phyloP scores from a whole-genome alignment of 192 early-diverging fungal genomes.

The Linnemannia exigua region DNA sequence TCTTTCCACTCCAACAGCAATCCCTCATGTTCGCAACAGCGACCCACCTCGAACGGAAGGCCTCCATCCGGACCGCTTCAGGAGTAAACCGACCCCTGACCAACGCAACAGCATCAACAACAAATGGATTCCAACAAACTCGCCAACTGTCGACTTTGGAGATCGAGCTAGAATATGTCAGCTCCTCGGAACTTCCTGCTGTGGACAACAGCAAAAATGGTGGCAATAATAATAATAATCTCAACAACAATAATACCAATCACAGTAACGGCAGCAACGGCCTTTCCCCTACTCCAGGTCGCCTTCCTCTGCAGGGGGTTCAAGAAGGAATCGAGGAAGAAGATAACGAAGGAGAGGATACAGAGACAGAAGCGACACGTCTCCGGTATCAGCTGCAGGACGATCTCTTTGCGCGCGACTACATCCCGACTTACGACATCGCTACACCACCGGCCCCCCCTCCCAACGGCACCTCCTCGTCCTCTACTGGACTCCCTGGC shows the following conservation, averaged over 20 bases:
- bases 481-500: not conserved
- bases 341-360: not conserved
- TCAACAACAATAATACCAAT: not conserved
- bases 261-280: not conserved
- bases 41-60: not conserved
- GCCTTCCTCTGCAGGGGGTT: not conserved
- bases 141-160: conserved; percentile 4
- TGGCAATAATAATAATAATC: not conserved
- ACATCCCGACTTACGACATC: not conserved
- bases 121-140: not conserved
- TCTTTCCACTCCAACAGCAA: not conserved
- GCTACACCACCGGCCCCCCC: not conserved
- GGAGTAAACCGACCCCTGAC: not conserved
- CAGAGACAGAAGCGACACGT: not conserved
- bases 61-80: not conserved
- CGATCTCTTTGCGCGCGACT: conserved; percentile 8
- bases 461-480: not conserved
- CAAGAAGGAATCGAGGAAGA: not conserved
- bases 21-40: not conserved
- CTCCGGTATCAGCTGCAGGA: conserved; percentile 1
- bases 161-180: conserved; percentile 5
- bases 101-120: not conserved
- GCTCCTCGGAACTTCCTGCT: not conserved
- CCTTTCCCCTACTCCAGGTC: not conserved
- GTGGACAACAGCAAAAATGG: not conserved